Conservation (phyloP, 768 basidiomycete genomes). For the Steccherinum ochraceum region DNA sequence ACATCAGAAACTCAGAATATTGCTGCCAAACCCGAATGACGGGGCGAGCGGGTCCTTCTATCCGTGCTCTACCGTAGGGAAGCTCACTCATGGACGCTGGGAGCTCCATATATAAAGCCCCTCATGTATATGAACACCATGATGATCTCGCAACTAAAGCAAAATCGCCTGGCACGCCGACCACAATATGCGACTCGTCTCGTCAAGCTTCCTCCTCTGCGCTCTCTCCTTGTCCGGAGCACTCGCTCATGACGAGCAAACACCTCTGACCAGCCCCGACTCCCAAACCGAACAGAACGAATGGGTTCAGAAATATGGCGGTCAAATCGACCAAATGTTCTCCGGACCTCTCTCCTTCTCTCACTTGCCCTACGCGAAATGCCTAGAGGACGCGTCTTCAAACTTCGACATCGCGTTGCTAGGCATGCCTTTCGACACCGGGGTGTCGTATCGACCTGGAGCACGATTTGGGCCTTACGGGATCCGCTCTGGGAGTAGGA, state of each 20-base stretch:
- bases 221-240: neutral
- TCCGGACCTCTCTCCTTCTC: slow-evolving; percentile 81
- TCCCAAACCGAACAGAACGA: slow-evolving; percentile 24
- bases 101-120: too few relatives aligned
- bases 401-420: slow-evolving; percentile 73
- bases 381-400: slow-evolving; percentile 50
- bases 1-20: too few relatives aligned
- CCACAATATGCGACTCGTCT: neutral
- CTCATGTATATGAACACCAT: too few relatives aligned
- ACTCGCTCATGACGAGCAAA: neutral
- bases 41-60: too few relatives aligned
- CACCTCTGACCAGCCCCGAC: slow-evolving; percentile 6
- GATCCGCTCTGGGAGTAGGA: slow-evolving; percentile 73
- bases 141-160: too few relatives aligned
- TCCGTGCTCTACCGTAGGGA: too few relatives aligned
- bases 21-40: too few relatives aligned
- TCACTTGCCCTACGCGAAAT: slow-evolving; percentile 68
- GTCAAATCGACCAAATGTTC: slow-evolving; percentile 66
- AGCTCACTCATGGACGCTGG: too few relatives aligned
- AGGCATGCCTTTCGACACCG: slow-evolving; percentile 77
- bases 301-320: slow-evolving; percentile 73
- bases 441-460: slow-evolving; percentile 45
- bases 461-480: slow-evolving; percentile 86
- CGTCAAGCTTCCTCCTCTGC: neutral
- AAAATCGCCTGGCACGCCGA: too few relatives aligned